Evolutionary conservation across 78 protist genomes (phyloP).

Genomic region (Tieghemostelium lacteum): DNA sequence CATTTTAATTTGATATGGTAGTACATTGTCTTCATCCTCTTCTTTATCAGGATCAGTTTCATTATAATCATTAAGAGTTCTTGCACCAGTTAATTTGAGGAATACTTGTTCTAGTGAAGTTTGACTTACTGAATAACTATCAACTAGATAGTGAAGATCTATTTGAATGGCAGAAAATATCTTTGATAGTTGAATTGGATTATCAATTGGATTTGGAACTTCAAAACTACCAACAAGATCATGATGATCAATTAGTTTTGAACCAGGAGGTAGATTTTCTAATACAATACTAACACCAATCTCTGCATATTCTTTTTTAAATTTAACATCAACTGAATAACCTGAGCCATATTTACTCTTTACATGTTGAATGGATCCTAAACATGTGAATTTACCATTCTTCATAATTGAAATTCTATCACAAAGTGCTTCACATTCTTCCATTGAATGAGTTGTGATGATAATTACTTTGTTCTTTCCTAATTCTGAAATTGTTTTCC

Average conservation of each 20-base stretch:
- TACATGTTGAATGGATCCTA: slow-evolving; percentile 87
- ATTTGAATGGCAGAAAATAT: slow-evolving; percentile 29
- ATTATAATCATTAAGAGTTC: neutral
- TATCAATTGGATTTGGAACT: neutral
- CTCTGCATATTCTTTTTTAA: slow-evolving; percentile 25
- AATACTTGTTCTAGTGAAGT: slow-evolving; percentile 55
- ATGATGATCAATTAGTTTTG: slow-evolving; percentile 22
- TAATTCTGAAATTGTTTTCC: slow-evolving; percentile 45
- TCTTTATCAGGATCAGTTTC: too few relatives aligned
- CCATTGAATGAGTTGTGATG: slow-evolving; percentile 94
- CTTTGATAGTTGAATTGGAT: slow-evolving; percentile 18
- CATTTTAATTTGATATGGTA: too few relatives aligned
- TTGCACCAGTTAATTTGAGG: slow-evolving; percentile 46
- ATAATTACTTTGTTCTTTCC: slow-evolving; percentile 70
- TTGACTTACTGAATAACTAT: slow-evolving; percentile 35
- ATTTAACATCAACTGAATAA: slow-evolving; percentile 75
- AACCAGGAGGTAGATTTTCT: slow-evolving; percentile 1
- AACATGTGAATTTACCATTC: slow-evolving; percentile 79
- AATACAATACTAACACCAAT: slow-evolving; percentile 16
- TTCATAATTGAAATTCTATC: slow-evolving; percentile 95
- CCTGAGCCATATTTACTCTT: slow-evolving; percentile 93
- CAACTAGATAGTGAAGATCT: slow-evolving; percentile 5
- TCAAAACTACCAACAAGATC: slow-evolving; percentile 44
- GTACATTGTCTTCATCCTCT: too few relatives aligned
- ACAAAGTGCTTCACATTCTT: slow-evolving; percentile 93